Base-by-base conservation (phyloP, 129 eudicot genomes). In the Saussurea involucrata region DNA sequence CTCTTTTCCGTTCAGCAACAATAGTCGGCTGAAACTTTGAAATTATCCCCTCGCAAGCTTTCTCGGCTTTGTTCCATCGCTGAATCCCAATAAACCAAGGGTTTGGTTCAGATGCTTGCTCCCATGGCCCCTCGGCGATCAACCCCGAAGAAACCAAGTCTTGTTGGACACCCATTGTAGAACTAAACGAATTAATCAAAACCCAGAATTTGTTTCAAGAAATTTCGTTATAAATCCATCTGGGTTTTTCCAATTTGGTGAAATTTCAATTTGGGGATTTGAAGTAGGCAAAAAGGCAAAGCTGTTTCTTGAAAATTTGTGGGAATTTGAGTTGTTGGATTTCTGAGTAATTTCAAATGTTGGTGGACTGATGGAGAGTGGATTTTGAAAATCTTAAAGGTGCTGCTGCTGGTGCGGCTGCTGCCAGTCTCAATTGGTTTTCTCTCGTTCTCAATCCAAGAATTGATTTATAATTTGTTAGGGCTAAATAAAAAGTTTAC, bases 11-110 rank as follows among this genome's bases (percentile, higher is more conserved):
- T 63, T 92, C 92, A 42, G 99, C 87, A 6, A 66, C 87, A 55
- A 76, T 33, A 64, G 91, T 88, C 17, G 99, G 96, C 71, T 71
- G 97, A 53, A 90, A 88, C 78, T 69, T 86, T 5, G 73, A 71
- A 31, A 90, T 82, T 25, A 95, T 90, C 70, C 78, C 83, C 13
- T 65, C 71, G 1, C 91, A 72, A 18, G 84, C 89, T 80, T 75
- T 79, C 66, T 95, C 97, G 1, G 92, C 97, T 69, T 53, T 28
- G 11, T 74, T 81, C 97, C 96, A 95, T 57, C 87, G 73, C 55
- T 83, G 81, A 37, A 76, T 24, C 73, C 86, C 83, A 67, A 91
- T 83, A 3, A 34, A 29, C 72, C 73, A 63, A 44, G 63, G 76
- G 28, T 25, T 37, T 31, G 68, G 32, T 53, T 68, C 18, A 22